Percentiles rank a stretch among this genome's conserved stretches.
Conservation (phyloP, 73 alveolate genomes). For the Paramecium caudatum region DNA sequence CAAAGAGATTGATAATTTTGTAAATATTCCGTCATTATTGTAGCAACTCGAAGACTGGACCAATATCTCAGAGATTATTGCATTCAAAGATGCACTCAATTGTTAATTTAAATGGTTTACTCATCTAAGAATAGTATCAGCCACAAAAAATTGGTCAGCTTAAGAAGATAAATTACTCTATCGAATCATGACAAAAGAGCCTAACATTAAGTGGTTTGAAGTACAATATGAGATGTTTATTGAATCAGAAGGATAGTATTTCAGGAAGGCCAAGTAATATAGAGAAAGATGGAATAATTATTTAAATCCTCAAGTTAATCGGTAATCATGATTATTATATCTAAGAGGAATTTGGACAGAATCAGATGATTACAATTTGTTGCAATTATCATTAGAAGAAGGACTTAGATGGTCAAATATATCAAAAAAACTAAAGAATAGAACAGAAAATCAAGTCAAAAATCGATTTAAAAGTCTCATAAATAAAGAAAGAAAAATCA, state of each 20-base stretch:
- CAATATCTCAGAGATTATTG: constrained; percentile 4
- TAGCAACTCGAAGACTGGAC: constrained; percentile 51
- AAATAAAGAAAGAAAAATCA: constrained; percentile 66
- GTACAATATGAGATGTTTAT: constrained; percentile 58
- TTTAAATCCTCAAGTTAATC: constrained; percentile 40
- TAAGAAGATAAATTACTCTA: constrained; percentile 61
- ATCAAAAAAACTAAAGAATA: constrained; percentile 68
- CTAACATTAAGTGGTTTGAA: constrained; percentile 54
- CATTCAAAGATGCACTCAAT: constrained; percentile 53
- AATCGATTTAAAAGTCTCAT: constrained; percentile 73
- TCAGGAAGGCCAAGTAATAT: constrained; percentile 49
- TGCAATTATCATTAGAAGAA: background rate
- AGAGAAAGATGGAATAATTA: constrained; percentile 71
- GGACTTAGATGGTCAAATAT: constrained; percentile 73
- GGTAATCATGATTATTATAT: constrained; percentile 8
- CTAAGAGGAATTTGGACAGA: constrained; percentile 68
- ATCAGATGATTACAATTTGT: background rate
- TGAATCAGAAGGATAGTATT: constrained; percentile 6
- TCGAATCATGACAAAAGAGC: constrained; percentile 43
- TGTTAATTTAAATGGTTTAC: constrained; percentile 59
- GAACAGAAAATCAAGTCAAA: constrained; percentile 75
- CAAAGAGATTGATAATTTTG: constrained; percentile 3
- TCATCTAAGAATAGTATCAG: constrained; percentile 3
- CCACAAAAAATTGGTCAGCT: background rate
- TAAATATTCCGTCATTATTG: background rate